These are phyloP conservation scores for Penicillium vulpinum DNA, from an alignment of 2,329 filamentous ascomycete species.

Conservation along the genomic window DNA sequence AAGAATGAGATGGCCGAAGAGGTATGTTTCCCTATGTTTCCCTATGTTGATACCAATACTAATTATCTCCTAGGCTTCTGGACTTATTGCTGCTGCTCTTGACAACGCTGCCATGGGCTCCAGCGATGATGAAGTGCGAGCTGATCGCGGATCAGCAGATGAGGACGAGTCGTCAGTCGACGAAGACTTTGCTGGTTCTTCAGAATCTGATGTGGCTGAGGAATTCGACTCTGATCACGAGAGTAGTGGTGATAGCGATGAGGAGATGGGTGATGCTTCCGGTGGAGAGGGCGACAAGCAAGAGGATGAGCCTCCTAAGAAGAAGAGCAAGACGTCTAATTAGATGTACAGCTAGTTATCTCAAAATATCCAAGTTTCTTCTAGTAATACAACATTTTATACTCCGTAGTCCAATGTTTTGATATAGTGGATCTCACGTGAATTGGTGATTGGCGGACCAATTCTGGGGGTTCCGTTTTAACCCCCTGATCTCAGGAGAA, in stretches of 20 bases:
- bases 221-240: conserved; percentile 92
- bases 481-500: conserved; percentile 25
- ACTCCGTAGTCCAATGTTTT: background rate
- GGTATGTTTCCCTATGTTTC: conserved; percentile 56
- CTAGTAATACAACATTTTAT: background rate
- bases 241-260: conserved; percentile 71
- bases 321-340: conserved; percentile 58
- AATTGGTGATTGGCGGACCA: conserved; percentile 5
- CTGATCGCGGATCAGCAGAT: conserved; percentile 86
- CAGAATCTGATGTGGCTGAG: conserved; percentile 92
- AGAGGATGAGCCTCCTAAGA: conserved; percentile 61
- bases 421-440: conserved; percentile 23
- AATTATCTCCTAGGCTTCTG: conserved; percentile 48
- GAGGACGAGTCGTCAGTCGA: conserved; percentile 95
- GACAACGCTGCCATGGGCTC: conserved; percentile 79
- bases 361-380: conserved; percentile 4
- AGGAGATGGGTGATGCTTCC: conserved; percentile 55
- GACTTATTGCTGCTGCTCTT: conserved; percentile 74
- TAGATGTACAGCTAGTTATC: conserved; percentile 26
- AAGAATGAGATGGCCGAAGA: conserved; percentile 99
- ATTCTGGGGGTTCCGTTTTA: conserved; percentile 6
- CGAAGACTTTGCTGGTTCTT: conserved; percentile 91
- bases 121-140: conserved; percentile 73
- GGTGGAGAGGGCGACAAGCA: conserved; percentile 37
- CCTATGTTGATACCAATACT: conserved; percentile 16